Conservation (phyloP, 495 filamentous ascomycete species). For the Bryoglossum gracile region DNA sequence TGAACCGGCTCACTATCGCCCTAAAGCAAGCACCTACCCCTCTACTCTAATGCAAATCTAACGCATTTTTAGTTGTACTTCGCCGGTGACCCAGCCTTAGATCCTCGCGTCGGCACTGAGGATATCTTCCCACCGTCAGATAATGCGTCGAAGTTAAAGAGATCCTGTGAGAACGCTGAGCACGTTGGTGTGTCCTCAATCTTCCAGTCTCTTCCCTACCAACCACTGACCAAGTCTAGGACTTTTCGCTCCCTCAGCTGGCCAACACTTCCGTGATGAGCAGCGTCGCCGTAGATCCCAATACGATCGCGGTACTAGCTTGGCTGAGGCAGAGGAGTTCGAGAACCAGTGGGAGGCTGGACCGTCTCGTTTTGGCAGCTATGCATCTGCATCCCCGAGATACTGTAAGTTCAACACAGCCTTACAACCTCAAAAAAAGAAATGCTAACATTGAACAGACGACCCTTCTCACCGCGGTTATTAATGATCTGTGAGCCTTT, state of each 20-base stretch:
- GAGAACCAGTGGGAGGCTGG: too few relatives aligned
- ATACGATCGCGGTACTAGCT: slow-evolving; percentile 63
- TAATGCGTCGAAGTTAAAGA: slow-evolving; percentile 77
- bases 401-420: too few relatives aligned
- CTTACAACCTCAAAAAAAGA: too few relatives aligned
- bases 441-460: too few relatives aligned
- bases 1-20: slow-evolving; percentile 70
- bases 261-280: slow-evolving; percentile 66
- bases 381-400: too few relatives aligned
- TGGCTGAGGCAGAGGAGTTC: slow-evolving; percentile 48
- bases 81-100: slow-evolving; percentile 8
- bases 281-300: slow-evolving; percentile 71
- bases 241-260: slow-evolving; percentile 63
- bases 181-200: slow-evolving; percentile 60
- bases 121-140: slow-evolving; percentile 69
- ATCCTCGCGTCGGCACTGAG: slow-evolving; percentile 37
- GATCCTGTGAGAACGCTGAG: slow-evolving; percentile 78
- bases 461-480: too few relatives aligned
- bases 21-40: slow-evolving; percentile 52
- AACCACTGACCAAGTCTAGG: slow-evolving; percentile 35
- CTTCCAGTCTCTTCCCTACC: not conserved
- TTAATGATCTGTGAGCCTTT: too few relatives aligned
- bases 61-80: slow-evolving; percentile 18
- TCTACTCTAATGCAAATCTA: not conserved
- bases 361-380: too few relatives aligned